These are phyloP conservation scores for Oenanthe sinensis DNA, from an alignment of 129 eudicot genomes.

Conservation along the genomic window DNA sequence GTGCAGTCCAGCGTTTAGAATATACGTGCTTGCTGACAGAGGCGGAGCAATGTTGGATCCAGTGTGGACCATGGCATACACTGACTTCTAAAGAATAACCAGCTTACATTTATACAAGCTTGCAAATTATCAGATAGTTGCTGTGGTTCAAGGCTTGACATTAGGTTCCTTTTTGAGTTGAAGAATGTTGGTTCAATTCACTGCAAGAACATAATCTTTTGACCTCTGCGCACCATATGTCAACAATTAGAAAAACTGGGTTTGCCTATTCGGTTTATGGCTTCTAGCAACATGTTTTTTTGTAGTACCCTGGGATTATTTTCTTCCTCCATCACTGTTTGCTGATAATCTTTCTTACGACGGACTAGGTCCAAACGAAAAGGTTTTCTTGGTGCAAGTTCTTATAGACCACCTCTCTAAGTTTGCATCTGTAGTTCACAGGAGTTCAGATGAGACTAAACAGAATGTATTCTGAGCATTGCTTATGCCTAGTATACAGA, in stretches of 20 bases:
- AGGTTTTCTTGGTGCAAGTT: not conserved
- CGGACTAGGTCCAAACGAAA: not conserved
- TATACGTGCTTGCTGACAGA: no score
- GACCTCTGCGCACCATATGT: not conserved
- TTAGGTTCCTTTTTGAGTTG: not conserved
- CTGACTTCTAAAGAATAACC: no score
- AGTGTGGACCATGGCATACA: no score
- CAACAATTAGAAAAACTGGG: not conserved
- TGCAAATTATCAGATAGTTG: not conserved
- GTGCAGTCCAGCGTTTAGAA: no score
- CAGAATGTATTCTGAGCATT: not conserved
- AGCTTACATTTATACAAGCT: not conserved
- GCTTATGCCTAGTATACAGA: not conserved
- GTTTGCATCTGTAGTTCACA: not conserved
- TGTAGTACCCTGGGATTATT: not conserved
- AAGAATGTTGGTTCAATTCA: not conserved
- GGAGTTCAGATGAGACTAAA: not conserved
- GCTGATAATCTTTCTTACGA: not conserved
- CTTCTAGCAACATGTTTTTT: not conserved
- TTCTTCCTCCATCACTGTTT: not conserved
- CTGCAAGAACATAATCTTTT: not conserved
- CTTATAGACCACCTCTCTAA: not conserved
- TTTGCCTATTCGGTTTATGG: not conserved
- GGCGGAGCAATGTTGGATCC: no score
- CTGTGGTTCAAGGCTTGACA: not conserved